Evolutionary conservation across 2,329 filamentous ascomycete species (phyloP).

Genomic region (Fusarium metavorans): DNA sequence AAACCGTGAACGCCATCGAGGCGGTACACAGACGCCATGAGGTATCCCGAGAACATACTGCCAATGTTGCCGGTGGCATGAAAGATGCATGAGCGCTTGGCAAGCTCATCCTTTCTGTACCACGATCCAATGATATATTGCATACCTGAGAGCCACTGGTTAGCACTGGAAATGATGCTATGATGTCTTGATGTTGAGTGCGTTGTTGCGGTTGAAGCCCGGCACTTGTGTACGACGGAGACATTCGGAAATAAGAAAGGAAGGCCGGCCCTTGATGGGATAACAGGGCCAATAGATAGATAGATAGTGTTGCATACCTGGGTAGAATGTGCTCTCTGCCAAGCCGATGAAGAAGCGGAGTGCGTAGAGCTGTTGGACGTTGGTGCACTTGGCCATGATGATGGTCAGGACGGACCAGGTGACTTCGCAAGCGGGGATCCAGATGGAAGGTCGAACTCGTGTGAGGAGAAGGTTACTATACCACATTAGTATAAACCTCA

Average conservation of each 20-base stretch:
- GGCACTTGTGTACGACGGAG: not conserved
- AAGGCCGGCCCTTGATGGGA: not conserved
- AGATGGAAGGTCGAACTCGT: constrained; percentile 54
- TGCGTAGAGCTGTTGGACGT: constrained; percentile 51
- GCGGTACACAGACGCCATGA: constrained; percentile 55
- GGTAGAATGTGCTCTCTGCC: constrained; percentile 53
- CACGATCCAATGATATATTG: constrained; percentile 56
- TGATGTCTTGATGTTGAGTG: not conserved
- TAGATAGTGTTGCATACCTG: constrained; percentile 49
- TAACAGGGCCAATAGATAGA: not conserved
- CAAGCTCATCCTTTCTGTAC: constrained; percentile 57
- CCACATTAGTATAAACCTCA: not conserved
- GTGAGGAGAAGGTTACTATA: constrained; percentile 51
- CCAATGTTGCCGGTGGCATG: constrained; percentile 48
- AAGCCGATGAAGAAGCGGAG: constrained; percentile 59
- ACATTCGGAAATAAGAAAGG: no score
- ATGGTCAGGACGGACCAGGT: constrained; percentile 49
- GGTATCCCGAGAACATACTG: constrained; percentile 47
- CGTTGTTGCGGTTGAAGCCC: not conserved
- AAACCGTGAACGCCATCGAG: constrained; percentile 56
- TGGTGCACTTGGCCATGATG: constrained; percentile 53
- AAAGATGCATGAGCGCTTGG: constrained; percentile 57
- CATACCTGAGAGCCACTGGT: constrained; percentile 42
- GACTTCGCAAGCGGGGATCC: constrained; percentile 54
- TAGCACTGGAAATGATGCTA: not conserved